Evolutionary conservation across 2,329 filamentous ascomycete species (phyloP), one percentile per base, ranked within the genome.

Genomic region (Monosporascus sp.): DNA sequence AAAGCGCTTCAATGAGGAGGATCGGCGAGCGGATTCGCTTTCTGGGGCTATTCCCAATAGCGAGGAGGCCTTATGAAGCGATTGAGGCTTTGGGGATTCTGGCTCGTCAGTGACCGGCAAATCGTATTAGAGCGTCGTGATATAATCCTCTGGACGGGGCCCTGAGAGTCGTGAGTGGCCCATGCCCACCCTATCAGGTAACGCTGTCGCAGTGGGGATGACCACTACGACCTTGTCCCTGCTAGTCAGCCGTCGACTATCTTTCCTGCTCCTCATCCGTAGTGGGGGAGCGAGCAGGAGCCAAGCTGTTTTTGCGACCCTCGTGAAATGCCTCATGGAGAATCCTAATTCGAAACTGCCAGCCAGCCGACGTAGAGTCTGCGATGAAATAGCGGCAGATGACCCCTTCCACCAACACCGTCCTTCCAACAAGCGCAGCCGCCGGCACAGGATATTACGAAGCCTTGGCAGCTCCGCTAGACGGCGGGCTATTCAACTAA

Each of bases 151-250:
- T 54, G 53, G 55, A 60, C 61, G 61, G 59, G 59, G 62, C 58
- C 8, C 3, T 56, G 61, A 61, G 61, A 60, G 57, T 60, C 64
- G 59, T 59, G 55, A 62, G 62, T 65, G 65, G 60, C 53, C 60
- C 61, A 50, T 61, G 60, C 64, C 60, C 56, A 61, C 61, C 65
- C 64, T 67, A 67, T 67, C 63, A 66, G 56, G 43, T 31, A 46
- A 46, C 43, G 43, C 15, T 17, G 14, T 5, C 24, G 24, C 17
- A 7, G 43, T 31, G 43, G 38, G 51, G 51, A 49, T 53, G 22
- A 27, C 43, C 9, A 31, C 24, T 46, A 46, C 43, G 43, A 46
- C 43, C 43, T n/a, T 25, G 20, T 14, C 41, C 18, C 41, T 20
- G 11, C 43, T 9, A 46, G 43, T 46, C 43, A 46, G 43, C 43